Evolutionary conservation across 2,329 filamentous ascomycete species (phyloP).

Genomic region (Amauroascus verrucosus): DNA sequence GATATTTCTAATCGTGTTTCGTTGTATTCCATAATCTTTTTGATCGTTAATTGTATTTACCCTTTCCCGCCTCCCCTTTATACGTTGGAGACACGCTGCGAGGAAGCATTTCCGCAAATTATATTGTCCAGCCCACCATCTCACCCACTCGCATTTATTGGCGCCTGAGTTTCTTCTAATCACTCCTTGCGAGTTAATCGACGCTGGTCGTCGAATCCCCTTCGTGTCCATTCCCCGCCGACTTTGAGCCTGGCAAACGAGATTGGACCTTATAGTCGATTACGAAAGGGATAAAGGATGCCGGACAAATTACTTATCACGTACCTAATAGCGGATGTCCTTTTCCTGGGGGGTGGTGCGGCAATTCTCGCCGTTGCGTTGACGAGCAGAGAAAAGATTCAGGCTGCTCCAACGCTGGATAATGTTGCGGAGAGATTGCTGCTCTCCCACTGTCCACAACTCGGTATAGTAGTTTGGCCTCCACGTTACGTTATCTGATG

Average conservation of each 20-base stretch:
- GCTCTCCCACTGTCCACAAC: conserved; percentile 44
- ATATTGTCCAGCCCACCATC: neutral
- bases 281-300: conserved; percentile 24
- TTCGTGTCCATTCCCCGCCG: neutral
- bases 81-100: neutral
- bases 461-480: conserved; percentile 34
- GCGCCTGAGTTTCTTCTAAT: neutral
- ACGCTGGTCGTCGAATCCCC: conserved; percentile 6
- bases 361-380: conserved; percentile 46
- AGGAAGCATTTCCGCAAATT: neutral
- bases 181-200: neutral
- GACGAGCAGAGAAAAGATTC: conserved; percentile 37
- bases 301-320: conserved; percentile 45
- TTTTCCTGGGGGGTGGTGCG: conserved; percentile 44
- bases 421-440: conserved; percentile 45
- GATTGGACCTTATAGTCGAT: too few species aligned
- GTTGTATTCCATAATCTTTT: neutral
- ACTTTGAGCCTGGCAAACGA: neutral
- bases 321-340: conserved; percentile 42
- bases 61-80: neutral
- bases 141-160: neutral
- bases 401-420: conserved; percentile 34
- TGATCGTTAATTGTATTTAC: neutral
- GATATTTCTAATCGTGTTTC: conserved; percentile 3
- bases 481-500: neutral